A percentile compares a stretch with the other conserved stretches of the same genome.
phyloP scores from a whole-genome alignment of 768 basidiomycete species.

The Calocybe cyanea region DNA sequence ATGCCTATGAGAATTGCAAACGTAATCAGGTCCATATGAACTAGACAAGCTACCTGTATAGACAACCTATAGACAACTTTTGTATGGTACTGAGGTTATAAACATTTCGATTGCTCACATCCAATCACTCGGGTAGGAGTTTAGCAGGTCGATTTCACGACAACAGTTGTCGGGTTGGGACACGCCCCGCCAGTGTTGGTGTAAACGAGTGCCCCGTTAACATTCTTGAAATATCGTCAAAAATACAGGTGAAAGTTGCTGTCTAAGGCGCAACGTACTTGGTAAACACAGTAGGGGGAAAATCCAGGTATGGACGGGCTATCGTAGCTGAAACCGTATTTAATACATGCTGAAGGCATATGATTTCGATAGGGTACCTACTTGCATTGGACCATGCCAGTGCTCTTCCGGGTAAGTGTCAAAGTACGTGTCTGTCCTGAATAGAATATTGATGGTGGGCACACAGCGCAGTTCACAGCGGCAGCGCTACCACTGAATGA shows the following conservation, averaged over 20 bases:
- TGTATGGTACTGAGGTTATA: too few species aligned
- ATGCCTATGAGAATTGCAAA: too few species aligned
- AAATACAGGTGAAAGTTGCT: not conserved
- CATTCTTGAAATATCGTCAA: constrained; percentile 1
- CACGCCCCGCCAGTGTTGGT: constrained; percentile 14
- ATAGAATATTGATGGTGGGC: constrained; percentile 12
- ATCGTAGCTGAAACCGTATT: constrained; percentile 1
- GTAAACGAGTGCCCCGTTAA: constrained; percentile 6
- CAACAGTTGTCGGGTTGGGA: constrained; percentile 4
- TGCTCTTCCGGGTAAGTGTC: constrained; percentile 9
- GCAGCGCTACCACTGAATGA: not conserved
- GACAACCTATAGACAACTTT: too few species aligned
- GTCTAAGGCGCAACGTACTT: not conserved
- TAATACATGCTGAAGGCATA: not conserved
- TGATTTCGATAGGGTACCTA: not conserved
- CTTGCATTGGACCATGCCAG: constrained; percentile 12
- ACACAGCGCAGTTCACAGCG: constrained; percentile 12
- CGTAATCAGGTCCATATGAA: too few species aligned
- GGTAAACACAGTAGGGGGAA: constrained; percentile 6
- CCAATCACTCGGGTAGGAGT: too few species aligned
- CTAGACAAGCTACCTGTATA: too few species aligned
- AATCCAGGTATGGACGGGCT: constrained; percentile 9
- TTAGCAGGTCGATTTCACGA: constrained; percentile 1
- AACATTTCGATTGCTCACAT: too few species aligned
- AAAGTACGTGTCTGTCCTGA: constrained; percentile 7